Conservation (phyloP, 2,329 filamentous ascomycete species). For the Chrysosporium queenslandicum region DNA sequence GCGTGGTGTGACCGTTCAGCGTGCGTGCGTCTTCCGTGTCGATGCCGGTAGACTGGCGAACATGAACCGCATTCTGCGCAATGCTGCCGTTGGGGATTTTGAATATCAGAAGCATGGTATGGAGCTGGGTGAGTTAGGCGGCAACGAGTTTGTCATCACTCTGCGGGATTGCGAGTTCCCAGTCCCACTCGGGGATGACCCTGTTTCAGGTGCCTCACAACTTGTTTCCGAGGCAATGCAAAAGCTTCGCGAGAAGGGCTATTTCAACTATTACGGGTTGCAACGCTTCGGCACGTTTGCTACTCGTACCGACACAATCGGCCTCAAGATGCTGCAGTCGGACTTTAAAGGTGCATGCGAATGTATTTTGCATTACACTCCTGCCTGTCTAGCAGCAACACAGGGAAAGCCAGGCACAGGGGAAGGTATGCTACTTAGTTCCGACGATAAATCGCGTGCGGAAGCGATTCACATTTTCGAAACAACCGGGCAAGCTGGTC, state of each 20-base stretch:
- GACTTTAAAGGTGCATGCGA: slow-evolving; percentile 74
- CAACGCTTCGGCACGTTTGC: slow-evolving; percentile 88
- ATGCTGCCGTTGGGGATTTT: slow-evolving; percentile 66
- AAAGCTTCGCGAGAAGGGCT: slow-evolving; percentile 63
- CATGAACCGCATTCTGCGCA: slow-evolving; percentile 52
- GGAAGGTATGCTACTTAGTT: slow-evolving; percentile 43
- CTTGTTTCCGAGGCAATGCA: slow-evolving; percentile 50
- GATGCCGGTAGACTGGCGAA: slow-evolving; percentile 53
- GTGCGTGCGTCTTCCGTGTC: slow-evolving; percentile 58
- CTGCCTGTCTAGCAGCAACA: slow-evolving; percentile 49
- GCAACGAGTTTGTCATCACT: slow-evolving; percentile 89
- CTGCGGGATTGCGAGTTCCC: slow-evolving; percentile 71
- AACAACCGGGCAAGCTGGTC: slow-evolving; percentile 47
- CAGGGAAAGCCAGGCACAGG: slow-evolving; percentile 37
- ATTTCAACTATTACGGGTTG: slow-evolving; percentile 97
- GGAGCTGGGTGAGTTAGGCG: slow-evolving; percentile 69
- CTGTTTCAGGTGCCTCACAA: slow-evolving; percentile 34
- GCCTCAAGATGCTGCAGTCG: slow-evolving; percentile 69
- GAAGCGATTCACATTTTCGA: slow-evolving; percentile 67
- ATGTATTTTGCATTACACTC: slow-evolving; percentile 63
- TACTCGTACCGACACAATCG: slow-evolving; percentile 75
- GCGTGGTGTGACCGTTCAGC: slow-evolving; percentile 74
- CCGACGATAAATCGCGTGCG: slow-evolving; percentile 71
- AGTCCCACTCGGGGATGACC: slow-evolving; percentile 29
- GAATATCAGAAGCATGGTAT: slow-evolving; percentile 62